These are phyloP conservation scores for Globisporangium rhizosaccharum DNA, from an alignment of 352 stramenopile genomes.

Conservation along the genomic window DNA sequence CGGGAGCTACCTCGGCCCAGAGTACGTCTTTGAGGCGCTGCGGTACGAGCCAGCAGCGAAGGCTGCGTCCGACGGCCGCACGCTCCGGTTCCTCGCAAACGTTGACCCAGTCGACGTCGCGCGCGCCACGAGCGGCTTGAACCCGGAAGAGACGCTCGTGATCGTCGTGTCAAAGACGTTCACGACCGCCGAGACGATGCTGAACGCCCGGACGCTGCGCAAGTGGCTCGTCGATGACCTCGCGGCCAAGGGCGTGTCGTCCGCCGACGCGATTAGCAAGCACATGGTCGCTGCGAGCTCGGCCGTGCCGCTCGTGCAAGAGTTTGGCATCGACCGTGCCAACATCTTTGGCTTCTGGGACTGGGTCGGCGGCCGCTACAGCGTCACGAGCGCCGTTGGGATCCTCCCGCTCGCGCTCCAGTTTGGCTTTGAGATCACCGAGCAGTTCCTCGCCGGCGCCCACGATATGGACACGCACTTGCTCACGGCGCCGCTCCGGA, in stretches of 20 bases:
- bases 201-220: conserved; percentile 95
- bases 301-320: conserved; percentile 69
- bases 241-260: conserved; percentile 63
- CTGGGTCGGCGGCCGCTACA: conserved; percentile 98
- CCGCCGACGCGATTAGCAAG: conserved; percentile 88
- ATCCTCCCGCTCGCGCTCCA: conserved; percentile 95
- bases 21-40: conserved; percentile 96
- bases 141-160: conserved; percentile 95
- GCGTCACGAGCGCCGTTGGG: conserved; percentile 95
- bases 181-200: conserved; percentile 98
- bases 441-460: conserved; percentile 93
- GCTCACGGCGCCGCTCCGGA: conserved; percentile 86
- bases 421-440: conserved; percentile 91
- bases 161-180: conserved; percentile 99
- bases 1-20: conserved; percentile 93
- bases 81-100: conserved; percentile 96
- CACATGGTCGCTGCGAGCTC: conserved; percentile 92
- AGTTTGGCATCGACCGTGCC: conserved; percentile 92
- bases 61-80: conserved; percentile 77
- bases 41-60: conserved; percentile 82
- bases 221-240: conserved; percentile 95
- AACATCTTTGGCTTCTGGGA: conserved; percentile 99
- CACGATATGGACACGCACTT: conserved; percentile 98
- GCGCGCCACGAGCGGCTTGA: conserved; percentile 82
- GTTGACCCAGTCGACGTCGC: conserved; percentile 97